phyloP scores from a whole-genome alignment of 2,329 filamentous ascomycete genomes.

The Colletotrichum chlorophyti region DNA sequence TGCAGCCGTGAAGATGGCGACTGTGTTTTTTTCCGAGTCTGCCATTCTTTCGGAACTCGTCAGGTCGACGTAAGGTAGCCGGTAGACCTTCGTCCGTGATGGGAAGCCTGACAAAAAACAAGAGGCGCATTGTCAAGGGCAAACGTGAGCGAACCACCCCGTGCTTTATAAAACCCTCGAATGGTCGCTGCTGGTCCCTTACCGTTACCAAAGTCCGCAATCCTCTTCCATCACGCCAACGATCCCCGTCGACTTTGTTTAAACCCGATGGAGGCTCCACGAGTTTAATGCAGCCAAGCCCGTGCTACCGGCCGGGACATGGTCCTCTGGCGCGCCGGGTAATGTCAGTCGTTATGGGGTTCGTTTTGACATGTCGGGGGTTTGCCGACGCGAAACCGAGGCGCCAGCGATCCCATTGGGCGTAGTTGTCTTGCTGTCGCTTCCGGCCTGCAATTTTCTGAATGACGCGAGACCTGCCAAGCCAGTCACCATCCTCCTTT shows the following conservation, averaged over 20 bases:
- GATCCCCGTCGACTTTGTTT: background rate
- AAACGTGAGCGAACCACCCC: too few relatives aligned
- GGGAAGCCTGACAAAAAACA: too few relatives aligned
- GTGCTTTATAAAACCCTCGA: too few relatives aligned
- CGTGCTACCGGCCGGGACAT: background rate
- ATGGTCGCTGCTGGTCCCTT: background rate
- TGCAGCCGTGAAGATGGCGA: background rate
- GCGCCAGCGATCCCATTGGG: background rate
- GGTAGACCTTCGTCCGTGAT: too few relatives aligned
- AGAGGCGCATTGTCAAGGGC: too few relatives aligned
- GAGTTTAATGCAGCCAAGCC: conserved; percentile 1
- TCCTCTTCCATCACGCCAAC: conserved; percentile 10
- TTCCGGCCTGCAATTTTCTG: too few relatives aligned
- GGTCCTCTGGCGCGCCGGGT: background rate
- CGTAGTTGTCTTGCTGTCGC: too few relatives aligned
- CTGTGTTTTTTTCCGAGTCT: background rate
- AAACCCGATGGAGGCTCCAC: background rate
- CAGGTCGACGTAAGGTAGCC: too few relatives aligned
- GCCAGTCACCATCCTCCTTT: background rate
- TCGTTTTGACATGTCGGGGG: background rate
- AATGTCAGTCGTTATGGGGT: background rate
- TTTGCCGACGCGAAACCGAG: background rate
- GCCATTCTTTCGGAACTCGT: background rate
- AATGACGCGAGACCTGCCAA: conserved; percentile 7
- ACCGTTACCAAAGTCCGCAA: background rate